These are phyloP conservation scores for Fusarium ambrosium DNA, from an alignment of 2,329 filamentous ascomycete species.

Conservation along the genomic window DNA sequence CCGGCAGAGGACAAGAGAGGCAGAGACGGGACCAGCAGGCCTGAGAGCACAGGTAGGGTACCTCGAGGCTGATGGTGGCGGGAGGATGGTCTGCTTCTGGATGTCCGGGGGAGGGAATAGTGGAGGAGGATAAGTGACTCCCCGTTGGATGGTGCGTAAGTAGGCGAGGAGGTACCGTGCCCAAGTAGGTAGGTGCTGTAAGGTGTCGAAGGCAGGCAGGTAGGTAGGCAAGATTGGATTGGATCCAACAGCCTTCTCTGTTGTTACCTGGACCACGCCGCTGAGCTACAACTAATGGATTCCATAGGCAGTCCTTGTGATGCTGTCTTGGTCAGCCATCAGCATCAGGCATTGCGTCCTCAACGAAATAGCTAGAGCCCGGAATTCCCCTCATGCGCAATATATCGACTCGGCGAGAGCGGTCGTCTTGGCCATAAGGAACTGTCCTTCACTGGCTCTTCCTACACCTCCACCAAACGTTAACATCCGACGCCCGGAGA, in stretches of 20 bases:
- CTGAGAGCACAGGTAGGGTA: slow-evolving; percentile 14
- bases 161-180: slow-evolving; percentile 18
- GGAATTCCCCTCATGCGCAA: slow-evolving; percentile 11
- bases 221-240: slow-evolving; percentile 4
- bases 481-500: slow-evolving; percentile 33
- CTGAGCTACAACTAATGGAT: slow-evolving; percentile 28
- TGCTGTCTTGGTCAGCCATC: slow-evolving; percentile 9
- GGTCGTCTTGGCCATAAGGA: slow-evolving; percentile 4
- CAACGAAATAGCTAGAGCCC: not conserved
- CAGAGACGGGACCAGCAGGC: slow-evolving; percentile 11
- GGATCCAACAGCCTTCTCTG: not conserved
- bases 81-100: slow-evolving; percentile 37
- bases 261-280: not conserved
- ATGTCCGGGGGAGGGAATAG: slow-evolving; percentile 36
- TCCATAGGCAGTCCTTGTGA: not conserved
- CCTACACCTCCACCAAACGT: slow-evolving; percentile 9
- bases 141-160: slow-evolving; percentile 33
- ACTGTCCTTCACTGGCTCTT: slow-evolving; percentile 5
- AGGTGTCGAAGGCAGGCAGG: not conserved
- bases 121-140: slow-evolving; percentile 36
- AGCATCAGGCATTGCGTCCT: slow-evolving; percentile 1
- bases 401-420: slow-evolving; percentile 3
- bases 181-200: slow-evolving; percentile 37
- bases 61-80: slow-evolving; percentile 35
- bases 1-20: not conserved